Evolutionary conservation across 352 stramenopile species (phyloP), one percentile per base, ranked within the genome.

Genomic region (Phytopythium mirpurense): DNA sequence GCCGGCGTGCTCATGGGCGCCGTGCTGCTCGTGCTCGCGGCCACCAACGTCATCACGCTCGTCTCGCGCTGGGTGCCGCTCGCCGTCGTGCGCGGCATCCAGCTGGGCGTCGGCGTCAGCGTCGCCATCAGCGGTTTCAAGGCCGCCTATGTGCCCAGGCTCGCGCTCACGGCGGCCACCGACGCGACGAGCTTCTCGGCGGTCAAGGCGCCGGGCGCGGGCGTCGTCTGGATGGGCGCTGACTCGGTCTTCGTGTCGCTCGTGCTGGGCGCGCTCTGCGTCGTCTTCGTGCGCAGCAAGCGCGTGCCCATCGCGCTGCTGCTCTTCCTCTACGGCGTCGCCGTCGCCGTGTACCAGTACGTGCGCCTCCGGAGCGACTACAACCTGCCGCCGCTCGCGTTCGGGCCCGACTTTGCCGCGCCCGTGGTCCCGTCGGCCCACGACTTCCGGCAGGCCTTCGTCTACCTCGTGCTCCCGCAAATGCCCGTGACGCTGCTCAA

Each of bases 401-500:
- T 87, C 36, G 75, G 79, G 1, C 78, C 78, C 0, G 71, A 85
- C 50, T 88, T 93, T 43, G 64, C 71, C 2, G 68, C 74, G 18
- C 77, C 77, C 0, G 65, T 85, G 19, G 62, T 82, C 36, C 84
- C 83, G 1, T 76, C 75, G 9, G 57, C 54, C 27, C 43, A 63
- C 38, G 84, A 88, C 46, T 90, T 92, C 54, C 44, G 72, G 49
- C 49, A 65, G 35, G 90, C 81, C 6, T 96, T 98, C 52, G 57
- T 95, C 8, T 76, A 96, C 44, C 78, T 95, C 19, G 85, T 92
- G 23, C 57, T 98, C 37, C 88, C 93, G 12, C 93, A 98, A 60
- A 48, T 98, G 10, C 90, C 93, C 11, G 67, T 98, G 10, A 97
- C 93, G 23, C 79, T 94, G 23, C 67, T 98, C 41, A 98, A 98